Base-by-base conservation (phyloP, 805 yeast species). In the Candida dajiaensis region DNA sequence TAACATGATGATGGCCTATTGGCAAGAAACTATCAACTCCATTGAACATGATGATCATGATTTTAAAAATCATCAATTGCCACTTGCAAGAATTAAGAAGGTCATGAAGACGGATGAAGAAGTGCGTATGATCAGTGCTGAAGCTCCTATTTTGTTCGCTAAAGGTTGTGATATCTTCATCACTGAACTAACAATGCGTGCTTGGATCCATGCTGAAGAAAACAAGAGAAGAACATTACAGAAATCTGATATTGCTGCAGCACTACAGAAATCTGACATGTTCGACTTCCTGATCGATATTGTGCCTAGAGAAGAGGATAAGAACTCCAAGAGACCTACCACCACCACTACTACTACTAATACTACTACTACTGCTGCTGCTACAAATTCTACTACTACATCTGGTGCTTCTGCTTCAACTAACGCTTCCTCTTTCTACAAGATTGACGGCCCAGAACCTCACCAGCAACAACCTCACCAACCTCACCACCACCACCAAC, bases 201-300 rank as follows among this genome's bases (percentile, higher is more conserved):
- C 99, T 8, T 94, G 99, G 99, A 89, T 94, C 51, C 97, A 90
- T 58, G 97, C 98, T 3, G 98, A 94, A 65, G 97, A 89, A 59
- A 88, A 88, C 69, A 94, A 94, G 63, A 77, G 99, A 54, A 71
- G 99, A 50, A 94, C 99, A 6, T 70, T 94, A 49, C 99, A 94
- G 64, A 86, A 89, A 59, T 81, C 89, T 1, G 99, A 94, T 62
- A 89, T 94, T 51, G 96, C 97, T 2, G 94, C 94, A 16, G 99
- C 99, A 1, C 71, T 95, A 47, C 94, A 89, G 54, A 89, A 89
- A 63, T 80, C 90, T 36, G 99, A 94, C 64, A 92, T 94, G 96
- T 95, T 92, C 72, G 99, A 94, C 62, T 94, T 94, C 62, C 69
- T 94, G 46, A 94, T 94, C 55, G 99, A 94, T 63, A 89, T 94